Conservation (phyloP, 495 filamentous ascomycete species). For the Amphirosellinia nigrospora region DNA sequence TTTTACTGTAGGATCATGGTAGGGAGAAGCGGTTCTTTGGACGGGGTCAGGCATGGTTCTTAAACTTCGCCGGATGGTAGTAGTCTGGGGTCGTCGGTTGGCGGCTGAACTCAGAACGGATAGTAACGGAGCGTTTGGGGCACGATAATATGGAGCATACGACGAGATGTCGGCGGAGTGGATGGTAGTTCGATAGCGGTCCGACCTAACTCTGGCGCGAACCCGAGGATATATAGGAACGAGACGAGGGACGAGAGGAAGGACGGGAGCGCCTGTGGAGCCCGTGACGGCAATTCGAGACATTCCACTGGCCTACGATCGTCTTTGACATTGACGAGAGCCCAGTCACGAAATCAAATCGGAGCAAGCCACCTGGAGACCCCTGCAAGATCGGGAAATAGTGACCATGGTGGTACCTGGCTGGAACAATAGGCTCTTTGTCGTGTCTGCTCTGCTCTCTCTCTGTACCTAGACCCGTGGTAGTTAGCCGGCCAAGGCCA, state of each 20-base stretch:
- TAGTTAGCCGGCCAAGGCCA: neutral
- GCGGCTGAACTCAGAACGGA: slow-evolving; percentile 36
- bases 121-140: slow-evolving; percentile 35
- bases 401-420: slow-evolving; percentile 21
- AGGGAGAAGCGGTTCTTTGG: slow-evolving; percentile 55
- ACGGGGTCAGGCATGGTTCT: slow-evolving; percentile 59
- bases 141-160: slow-evolving; percentile 44
- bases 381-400: slow-evolving; percentile 42
- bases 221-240: slow-evolving; percentile 47
- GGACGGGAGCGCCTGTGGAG: slow-evolving; percentile 33
- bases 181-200: slow-evolving; percentile 33
- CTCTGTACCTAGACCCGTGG: neutral
- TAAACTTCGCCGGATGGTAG: slow-evolving; percentile 39
- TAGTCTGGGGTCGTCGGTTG: slow-evolving; percentile 24
- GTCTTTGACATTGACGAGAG: slow-evolving; percentile 36
- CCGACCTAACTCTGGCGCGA: slow-evolving; percentile 40
- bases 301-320: slow-evolving; percentile 43
- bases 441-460: slow-evolving; percentile 13
- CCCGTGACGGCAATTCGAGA: slow-evolving; percentile 38
- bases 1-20: slow-evolving; percentile 54
- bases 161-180: slow-evolving; percentile 38
- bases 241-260: slow-evolving; percentile 27
- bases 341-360: slow-evolving; percentile 46
- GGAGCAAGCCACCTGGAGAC: slow-evolving; percentile 35
- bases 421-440: slow-evolving; percentile 23